phyloP scores from a whole-genome alignment of 208 protist genomes.

The Strigomonas culicis region DNA sequence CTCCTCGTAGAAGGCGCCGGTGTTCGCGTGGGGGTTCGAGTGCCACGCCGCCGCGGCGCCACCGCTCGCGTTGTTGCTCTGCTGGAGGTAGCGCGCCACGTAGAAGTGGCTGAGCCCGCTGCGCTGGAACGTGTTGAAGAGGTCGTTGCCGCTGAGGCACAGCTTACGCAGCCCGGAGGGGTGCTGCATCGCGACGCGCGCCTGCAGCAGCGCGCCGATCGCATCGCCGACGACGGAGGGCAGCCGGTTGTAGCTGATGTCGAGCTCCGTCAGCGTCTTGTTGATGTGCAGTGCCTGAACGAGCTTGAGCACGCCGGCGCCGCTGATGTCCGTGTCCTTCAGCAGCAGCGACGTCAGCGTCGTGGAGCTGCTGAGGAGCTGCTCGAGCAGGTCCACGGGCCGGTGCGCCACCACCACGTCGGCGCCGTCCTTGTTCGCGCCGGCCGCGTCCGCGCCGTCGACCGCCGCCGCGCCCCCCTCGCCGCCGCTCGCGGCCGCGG shows the following conservation, averaged over 20 bases:
- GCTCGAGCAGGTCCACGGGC: constrained; percentile 61
- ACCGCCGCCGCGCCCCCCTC: not conserved
- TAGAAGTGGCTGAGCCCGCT: not conserved
- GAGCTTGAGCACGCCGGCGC: constrained; percentile 40
- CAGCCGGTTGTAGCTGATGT: constrained; percentile 73
- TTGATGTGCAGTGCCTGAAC: constrained; percentile 50
- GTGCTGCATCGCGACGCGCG: constrained; percentile 26
- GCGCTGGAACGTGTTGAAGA: constrained; percentile 31
- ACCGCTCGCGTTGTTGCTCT: not conserved
- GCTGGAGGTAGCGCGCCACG: not conserved
- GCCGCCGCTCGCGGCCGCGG: not conserved
- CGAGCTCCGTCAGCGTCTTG: constrained; percentile 42
- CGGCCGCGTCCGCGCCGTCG: not conserved
- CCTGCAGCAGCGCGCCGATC: constrained; percentile 50
- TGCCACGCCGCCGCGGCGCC: not conserved
- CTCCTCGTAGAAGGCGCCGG: not conserved
- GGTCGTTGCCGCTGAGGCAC: constrained; percentile 55
- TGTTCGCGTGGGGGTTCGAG: not conserved
- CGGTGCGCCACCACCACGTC: constrained; percentile 16
- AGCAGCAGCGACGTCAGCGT: constrained; percentile 57
- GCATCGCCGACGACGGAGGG: constrained; percentile 48
- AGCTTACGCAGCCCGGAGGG: constrained; percentile 46
- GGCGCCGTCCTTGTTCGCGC: not conserved
- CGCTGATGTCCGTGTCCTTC: constrained; percentile 45
- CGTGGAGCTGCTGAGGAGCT: constrained; percentile 49